These are phyloP conservation scores for Saturnispora hagleri DNA, from an alignment of 805 yeast genomes.

Conservation along the genomic window DNA sequence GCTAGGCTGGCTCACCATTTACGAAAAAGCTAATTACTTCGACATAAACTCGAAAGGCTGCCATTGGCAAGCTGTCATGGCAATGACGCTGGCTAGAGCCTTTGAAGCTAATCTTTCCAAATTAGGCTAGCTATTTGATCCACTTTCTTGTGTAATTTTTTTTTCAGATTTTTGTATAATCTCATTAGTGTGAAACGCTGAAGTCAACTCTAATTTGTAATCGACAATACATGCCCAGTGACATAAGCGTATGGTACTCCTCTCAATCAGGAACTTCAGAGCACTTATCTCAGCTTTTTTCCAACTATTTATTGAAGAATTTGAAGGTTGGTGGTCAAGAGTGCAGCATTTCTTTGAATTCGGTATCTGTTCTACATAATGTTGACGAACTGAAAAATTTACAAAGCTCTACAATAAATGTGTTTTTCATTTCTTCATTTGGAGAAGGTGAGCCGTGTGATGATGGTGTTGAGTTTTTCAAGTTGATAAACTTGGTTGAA, in stretches of 20 bases:
- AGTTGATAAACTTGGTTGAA: slow-evolving; percentile 24
- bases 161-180: background rate
- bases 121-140: background rate
- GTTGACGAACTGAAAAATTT: background rate
- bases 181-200: background rate
- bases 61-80: slow-evolving; percentile 46
- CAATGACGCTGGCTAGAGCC: slow-evolving; percentile 45
- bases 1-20: slow-evolving; percentile 58
- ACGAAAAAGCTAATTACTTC: slow-evolving; percentile 34
- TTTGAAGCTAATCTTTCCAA: slow-evolving; percentile 28
- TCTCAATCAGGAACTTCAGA: slow-evolving; percentile 96
- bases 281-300: slow-evolving; percentile 48
- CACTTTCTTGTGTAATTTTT: background rate
- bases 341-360: background rate
- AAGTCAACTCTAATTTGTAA: background rate
- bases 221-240: background rate
- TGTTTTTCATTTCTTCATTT: slow-evolving; percentile 76
- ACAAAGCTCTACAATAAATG: slow-evolving; percentile 14
- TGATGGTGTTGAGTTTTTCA: slow-evolving; percentile 64
- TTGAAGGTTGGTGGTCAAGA: background rate
- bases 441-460: slow-evolving; percentile 98
- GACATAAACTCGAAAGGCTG: slow-evolving; percentile 33
- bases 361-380: background rate
- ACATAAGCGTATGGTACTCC: slow-evolving; percentile 51
- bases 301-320: slow-evolving; percentile 19